Percentiles rank a stretch among this genome's conserved stretches.
Conservation (phyloP, 1,139 yeast species). For the Yamadazyma atlantica region DNA sequence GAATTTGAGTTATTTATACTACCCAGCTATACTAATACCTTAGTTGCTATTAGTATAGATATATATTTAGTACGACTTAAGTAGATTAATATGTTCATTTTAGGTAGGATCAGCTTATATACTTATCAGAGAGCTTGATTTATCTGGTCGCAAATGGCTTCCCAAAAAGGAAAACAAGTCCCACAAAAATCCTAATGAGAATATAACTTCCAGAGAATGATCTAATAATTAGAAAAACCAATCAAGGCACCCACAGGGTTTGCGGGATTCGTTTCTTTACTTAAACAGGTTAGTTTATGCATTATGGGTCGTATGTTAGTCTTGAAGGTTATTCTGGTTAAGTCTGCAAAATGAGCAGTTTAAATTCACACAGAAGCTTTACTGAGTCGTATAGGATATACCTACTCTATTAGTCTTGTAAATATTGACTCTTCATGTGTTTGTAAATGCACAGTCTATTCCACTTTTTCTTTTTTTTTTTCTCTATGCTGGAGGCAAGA, state of each 20-base stretch:
- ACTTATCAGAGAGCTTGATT: not conserved
- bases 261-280: slow-evolving; percentile 1
- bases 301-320: not conserved
- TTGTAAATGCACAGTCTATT: too few species aligned
- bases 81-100: too few species aligned
- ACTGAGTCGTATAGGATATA: too few species aligned
- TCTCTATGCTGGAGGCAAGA: slow-evolving; percentile 70
- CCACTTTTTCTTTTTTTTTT: too few species aligned
- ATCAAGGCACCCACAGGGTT: not conserved
- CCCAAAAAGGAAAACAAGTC: slow-evolving; percentile 10
- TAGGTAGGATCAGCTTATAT: not conserved
- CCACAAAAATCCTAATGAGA: slow-evolving; percentile 2
- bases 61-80: too few species aligned
- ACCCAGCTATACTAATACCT: too few species aligned
- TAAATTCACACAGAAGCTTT: too few species aligned
- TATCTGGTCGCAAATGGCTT: slow-evolving; percentile 7
- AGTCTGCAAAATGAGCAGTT: not conserved
- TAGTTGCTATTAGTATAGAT: too few species aligned
- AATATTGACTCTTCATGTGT: too few species aligned
- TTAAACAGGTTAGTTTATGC: not conserved
- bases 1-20: too few species aligned
- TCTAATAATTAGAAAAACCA: not conserved
- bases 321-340: too few species aligned
- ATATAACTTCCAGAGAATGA: not conserved
- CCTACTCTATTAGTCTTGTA: too few species aligned